Evolutionary conservation across 495 filamentous ascomycete species (phyloP), one percentile per base, ranked within the genome.

Genomic region (Lasiosphaeria hispida): DNA sequence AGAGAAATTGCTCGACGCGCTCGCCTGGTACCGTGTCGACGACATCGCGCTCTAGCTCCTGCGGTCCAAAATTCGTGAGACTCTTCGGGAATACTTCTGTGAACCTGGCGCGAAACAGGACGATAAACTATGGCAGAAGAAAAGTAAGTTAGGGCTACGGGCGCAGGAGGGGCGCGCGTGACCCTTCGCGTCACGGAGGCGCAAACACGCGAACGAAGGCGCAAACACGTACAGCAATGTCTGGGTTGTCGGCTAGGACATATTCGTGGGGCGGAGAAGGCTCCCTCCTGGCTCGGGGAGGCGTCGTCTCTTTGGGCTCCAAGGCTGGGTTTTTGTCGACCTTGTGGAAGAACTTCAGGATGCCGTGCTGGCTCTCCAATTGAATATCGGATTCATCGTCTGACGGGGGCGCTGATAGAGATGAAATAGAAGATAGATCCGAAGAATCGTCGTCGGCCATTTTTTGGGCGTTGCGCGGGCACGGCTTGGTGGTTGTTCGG

Each of bases 91-190:
- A 92, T 57, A 83, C 87, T 41, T 96, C 91, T 70, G 81, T 85
- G 70, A 97, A 97, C 66, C 94, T 89, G 73, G 90, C 85, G 69
- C 93, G 88, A 72, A 96, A 98, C 90, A 92, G 96, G 63, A 96
- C 90, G 72, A 98, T 90, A 72, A 98, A 96, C 92, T 97, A 72
- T 40, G 50, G 19, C 55, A 48, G 65, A 69, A 47, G 42, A 62
- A 55, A 63, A 55, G 49, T 63, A 49, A 62, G 69, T 64, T 63
- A 58, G 53, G 76, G 18, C 62, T 66, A 74, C 68, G 71, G 38
- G 23, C 23, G 23, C 10, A 68, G 66, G 63, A 71, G 52, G 41
- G 60, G 54, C 54, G 53, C 55, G 67, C 71, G 72, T 64, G 60
- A 66, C 56, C 23, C 64, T 47, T 11, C 58, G 73, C 73, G 74